Base-by-base conservation (phyloP, 2,329 filamentous ascomycete species). In the Orbilia blumenaviensis region DNA sequence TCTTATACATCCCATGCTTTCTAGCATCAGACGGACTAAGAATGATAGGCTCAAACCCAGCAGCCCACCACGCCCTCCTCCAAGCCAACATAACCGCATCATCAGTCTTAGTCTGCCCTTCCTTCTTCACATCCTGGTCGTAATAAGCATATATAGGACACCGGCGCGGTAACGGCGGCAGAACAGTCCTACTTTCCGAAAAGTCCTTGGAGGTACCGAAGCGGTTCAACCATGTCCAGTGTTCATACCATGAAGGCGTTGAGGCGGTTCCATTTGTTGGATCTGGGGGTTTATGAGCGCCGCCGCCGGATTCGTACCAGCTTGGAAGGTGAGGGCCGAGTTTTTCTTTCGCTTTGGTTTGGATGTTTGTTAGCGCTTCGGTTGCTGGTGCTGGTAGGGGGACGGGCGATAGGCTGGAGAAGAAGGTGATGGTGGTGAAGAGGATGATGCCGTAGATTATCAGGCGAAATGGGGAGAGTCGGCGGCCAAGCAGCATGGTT, bases 51-150 rank as follows among this genome's bases (percentile, higher is more conserved):
- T 87, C 89, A 84, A 98, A 97, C 9, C 94, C 95, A 80, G 96
- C 89, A 0, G 94, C 93, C 92, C 93, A 98, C 93, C 94, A 98
- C 1, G 94, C 94, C 50, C 93, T 88, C 75, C 94, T 88, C 95
- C 95, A 98, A 63, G 92, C 91, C 69, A 96, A 85, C 56, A 98
- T 86, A 73, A 98, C 84, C 72, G 90, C 88, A 52, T 76, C 64
- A 81, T 90, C 90, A 82, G 97, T 92, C 60, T 88, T 86, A 16
- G 87, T 87, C 56, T 87, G 86, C 32, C 91, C 87, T 82, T 90
- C 90, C 80, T 86, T 86, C 76, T 87, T 84, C 16, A 86, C 82
- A 3, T 88, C 88, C 9, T 88, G 85, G 80, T 97, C 93, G 82
- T 96, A 97, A 83, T 94, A 98, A 78, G 93, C 97, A 83, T 97